Evolutionary conservation across 176 grass and related monocot species (phyloP).

Genomic region (Dactylis glomerata): DNA sequence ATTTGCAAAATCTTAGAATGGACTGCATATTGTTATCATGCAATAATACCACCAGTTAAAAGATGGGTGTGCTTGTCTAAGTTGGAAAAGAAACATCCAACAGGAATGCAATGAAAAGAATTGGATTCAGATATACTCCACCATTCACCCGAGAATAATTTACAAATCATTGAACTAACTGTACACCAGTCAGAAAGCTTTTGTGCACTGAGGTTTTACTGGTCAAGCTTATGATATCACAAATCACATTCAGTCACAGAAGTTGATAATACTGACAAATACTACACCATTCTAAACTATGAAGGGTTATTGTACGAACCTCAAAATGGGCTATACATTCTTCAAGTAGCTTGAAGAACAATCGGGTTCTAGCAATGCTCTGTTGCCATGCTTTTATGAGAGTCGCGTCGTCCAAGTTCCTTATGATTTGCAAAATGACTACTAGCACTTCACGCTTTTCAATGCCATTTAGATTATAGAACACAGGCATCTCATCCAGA

Average conservation of each 20-base stretch:
- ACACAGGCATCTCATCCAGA: conserved; percentile 99
- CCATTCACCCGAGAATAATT: neutral
- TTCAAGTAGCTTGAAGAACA: conserved; percentile 99
- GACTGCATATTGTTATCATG: conserved; percentile 9
- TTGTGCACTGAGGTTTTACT: neutral
- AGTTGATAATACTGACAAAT: conserved; percentile 13
- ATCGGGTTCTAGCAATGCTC: conserved; percentile 90
- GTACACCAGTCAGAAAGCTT: neutral
- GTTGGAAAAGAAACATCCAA: conserved; percentile 20
- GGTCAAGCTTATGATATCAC: neutral
- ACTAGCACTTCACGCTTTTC: conserved; percentile 98
- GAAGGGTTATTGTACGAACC: conserved; percentile 47
- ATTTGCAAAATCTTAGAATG: neutral
- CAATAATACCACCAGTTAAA: conserved; percentile 12
- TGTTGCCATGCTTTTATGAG: conserved; percentile 99
- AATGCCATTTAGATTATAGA: conserved; percentile 91
- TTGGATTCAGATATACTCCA: neutral
- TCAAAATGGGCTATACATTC: conserved; percentile 96
- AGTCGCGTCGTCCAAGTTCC: conserved; percentile 90
- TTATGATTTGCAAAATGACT: conserved; percentile 96
- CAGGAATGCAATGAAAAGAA: neutral
- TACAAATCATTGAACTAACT: neutral
- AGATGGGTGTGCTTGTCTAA: neutral
- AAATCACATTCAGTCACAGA: neutral
- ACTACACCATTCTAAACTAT: conserved; percentile 3